Base-by-base conservation (phyloP, 2,329 filamentous ascomycete genomes). In the Elsinoe necatrix region DNA sequence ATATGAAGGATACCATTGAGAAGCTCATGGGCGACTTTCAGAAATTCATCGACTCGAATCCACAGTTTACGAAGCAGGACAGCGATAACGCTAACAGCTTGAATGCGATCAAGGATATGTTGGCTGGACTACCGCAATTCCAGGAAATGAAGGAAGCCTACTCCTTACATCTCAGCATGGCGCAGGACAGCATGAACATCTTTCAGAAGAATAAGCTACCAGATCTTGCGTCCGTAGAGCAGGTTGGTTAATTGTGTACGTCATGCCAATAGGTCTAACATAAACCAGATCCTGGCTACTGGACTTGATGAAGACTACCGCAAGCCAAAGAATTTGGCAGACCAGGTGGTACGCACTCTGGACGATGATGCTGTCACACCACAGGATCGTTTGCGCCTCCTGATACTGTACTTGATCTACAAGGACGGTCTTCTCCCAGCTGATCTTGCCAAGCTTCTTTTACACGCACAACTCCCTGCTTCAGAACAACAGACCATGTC, bases 1-100 rank as follows among this genome's bases (percentile, higher is more conserved):
- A 98, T 72, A 98, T 98, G 93, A 95, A 95, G 69, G 91, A 97
- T 69, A 93, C 93, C 2, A 91, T 97, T 64, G 88, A 92, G 67
- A 95, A 92, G 71, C 77, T 98, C 59, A 93, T 92, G 78, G 81
- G 83, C 57, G 92, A 97, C 68, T 97, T 98, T 67, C 85, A 90
- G 65, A 91, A 85, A 67, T 98, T 98, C 72, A 80, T 95, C 65
- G 83, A 85, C 42, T 85, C 93, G 59, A 95, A 98, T 68, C 87
- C 91, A 12, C 89, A 97, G 67, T 97, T 97, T 66, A 88, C 89
- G 11, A 85, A 93, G 61, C 79, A 83, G 67, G 76, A 80, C 60
- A 80, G 80, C 61, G 81, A 86, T 57, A 80, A 84, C 29, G 78
- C 82, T 47, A 85, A 85, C 39, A 95, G 82, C 67, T 76, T 98